phyloP scores from a whole-genome alignment of 768 basidiomycete genomes.

The Pluteus cervinus region DNA sequence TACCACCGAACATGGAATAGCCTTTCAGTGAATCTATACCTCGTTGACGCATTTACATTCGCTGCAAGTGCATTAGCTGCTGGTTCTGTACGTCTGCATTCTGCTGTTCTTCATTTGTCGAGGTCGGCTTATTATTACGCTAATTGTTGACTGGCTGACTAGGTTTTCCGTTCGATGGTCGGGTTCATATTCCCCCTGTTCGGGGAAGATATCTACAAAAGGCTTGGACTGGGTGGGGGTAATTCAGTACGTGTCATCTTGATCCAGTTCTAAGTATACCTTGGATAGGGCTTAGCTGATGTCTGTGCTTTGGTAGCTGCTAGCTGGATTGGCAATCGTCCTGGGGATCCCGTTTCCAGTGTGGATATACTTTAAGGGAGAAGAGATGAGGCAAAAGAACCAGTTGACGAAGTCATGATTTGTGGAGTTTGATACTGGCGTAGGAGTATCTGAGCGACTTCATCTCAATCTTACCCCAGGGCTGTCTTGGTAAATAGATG shows the following conservation, averaged over 20 bases:
- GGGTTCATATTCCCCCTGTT: constrained; percentile 46
- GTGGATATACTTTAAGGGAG: constrained; percentile 66
- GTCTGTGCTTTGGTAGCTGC: too few species aligned
- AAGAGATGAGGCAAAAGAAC: constrained; percentile 29
- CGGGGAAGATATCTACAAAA: constrained; percentile 53
- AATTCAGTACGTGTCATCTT: constrained; percentile 40
- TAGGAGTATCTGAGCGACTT: too few species aligned
- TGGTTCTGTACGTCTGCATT: constrained; percentile 41
- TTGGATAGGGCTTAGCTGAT: too few species aligned
- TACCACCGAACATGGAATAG: constrained; percentile 25
- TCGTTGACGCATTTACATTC: constrained; percentile 66
- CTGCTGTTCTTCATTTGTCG: too few species aligned
- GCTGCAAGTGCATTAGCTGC: constrained; percentile 69
- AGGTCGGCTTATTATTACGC: constrained; percentile 4
- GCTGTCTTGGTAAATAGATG: too few species aligned
- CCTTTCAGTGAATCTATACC: constrained; percentile 63
- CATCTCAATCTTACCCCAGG: too few species aligned
- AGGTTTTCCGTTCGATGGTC: constrained; percentile 42
- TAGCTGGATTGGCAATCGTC: constrained; percentile 55
- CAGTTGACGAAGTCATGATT: constrained; percentile 20
- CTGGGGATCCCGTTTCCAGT: constrained; percentile 71
- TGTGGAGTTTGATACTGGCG: too few species aligned
- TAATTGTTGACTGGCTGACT: neutral
- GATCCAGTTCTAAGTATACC: neutral
- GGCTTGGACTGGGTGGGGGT: constrained; percentile 59